These are phyloP conservation scores for Umbelopsis vinacea DNA, from an alignment of 192 early-diverging fungal species.

Conservation along the genomic window DNA sequence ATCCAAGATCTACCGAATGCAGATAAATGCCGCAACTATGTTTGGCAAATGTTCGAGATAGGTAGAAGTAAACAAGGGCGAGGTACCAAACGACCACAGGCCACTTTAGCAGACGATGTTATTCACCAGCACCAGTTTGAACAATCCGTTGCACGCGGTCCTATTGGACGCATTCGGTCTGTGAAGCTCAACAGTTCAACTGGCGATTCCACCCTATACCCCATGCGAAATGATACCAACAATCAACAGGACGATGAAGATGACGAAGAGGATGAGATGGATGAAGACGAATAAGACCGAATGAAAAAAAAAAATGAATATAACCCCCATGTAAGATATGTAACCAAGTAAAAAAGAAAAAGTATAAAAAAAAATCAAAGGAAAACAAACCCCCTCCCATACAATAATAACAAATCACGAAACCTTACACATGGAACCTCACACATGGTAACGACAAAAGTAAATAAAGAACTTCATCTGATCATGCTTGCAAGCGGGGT, in stretches of 20 bases:
- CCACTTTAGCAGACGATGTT: background rate
- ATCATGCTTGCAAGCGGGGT: too few species aligned
- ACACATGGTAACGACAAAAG: too few species aligned
- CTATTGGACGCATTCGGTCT: constrained; percentile 5
- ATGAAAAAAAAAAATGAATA: background rate
- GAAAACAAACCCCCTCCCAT: too few species aligned
- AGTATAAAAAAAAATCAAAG: too few species aligned
- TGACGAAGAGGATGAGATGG: constrained; percentile 8
- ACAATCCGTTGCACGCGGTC: constrained; percentile 11
- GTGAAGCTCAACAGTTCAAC: background rate
- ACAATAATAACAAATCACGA: too few species aligned
- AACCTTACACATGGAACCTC: too few species aligned
- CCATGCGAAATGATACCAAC: background rate
- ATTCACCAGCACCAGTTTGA: constrained; percentile 17
- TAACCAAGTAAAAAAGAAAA: background rate
- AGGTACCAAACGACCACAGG: constrained; percentile 13
- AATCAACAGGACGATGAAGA: background rate
- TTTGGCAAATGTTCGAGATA: constrained; percentile 68
- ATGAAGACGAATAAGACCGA: background rate
- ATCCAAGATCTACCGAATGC: constrained; percentile 89
- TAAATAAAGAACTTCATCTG: too few species aligned
- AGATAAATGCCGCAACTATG: constrained; percentile 73
- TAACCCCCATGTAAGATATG: background rate
- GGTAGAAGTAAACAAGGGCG: constrained; percentile 18
- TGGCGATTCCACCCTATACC: background rate